These are phyloP conservation scores for Heritiera fomes DNA, from an alignment of 345 rosid species.

Conservation along the genomic window DNA sequence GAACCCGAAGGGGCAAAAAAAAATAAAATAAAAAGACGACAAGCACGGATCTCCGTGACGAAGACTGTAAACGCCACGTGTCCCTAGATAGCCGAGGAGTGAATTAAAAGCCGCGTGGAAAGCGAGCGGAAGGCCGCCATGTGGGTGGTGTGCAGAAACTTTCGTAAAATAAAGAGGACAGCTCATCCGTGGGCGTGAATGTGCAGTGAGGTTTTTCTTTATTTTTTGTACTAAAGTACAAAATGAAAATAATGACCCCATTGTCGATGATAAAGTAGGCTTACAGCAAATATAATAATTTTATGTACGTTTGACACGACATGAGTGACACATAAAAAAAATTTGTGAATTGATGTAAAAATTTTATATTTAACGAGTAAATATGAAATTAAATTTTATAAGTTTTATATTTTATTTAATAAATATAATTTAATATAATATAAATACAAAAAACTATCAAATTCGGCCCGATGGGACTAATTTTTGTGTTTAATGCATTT, in stretches of 20 bases:
- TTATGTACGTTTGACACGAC: no score
- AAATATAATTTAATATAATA: no score
- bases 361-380: no score
- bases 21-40: conserved; percentile 18
- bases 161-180: conserved; percentile 2
- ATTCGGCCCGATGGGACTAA: no score
- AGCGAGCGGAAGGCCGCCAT: not conserved
- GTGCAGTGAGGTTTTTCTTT: not conserved
- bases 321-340: no score
- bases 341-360: no score
- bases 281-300: no score
- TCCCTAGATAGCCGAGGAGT: conserved; percentile 6
- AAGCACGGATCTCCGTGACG: conserved; percentile 43
- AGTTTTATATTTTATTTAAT: no score
- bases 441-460: no score
- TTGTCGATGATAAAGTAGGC: not conserved
- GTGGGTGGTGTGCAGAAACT: not conserved
- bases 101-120: not conserved
- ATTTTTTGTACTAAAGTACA: not conserved
- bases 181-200: conserved; percentile 1
- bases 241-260: not conserved
- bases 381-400: no score
- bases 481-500: not conserved
- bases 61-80: conserved; percentile 36
- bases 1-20: not conserved